These are phyloP conservation scores for Ceratobasidium sp. DNA, from an alignment of 1,284 basidiomycete genomes.

Conservation along the genomic window DNA sequence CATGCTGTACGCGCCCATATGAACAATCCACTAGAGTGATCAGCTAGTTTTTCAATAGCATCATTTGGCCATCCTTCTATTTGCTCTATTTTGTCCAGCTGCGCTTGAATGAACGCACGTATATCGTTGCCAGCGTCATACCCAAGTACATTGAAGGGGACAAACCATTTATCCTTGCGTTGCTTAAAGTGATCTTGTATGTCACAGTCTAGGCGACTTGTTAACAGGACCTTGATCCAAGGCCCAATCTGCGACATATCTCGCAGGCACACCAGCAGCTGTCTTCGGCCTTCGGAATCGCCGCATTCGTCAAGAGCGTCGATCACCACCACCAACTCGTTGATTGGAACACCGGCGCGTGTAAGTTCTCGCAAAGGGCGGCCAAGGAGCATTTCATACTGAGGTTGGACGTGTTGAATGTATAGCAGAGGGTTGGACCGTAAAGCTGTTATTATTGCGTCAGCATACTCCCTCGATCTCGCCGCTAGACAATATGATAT, in stretches of 20 bases:
- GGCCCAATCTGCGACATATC: neutral
- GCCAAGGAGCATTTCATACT: conserved; percentile 6
- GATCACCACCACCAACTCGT: conserved; percentile 15
- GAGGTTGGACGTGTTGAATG: neutral
- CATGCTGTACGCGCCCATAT: conserved; percentile 11
- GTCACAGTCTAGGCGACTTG: conserved; percentile 18
- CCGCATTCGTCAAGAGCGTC: conserved; percentile 37
- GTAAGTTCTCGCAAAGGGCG: conserved; percentile 16
- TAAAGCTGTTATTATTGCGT: neutral
- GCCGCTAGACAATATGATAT: conserved; percentile 18
- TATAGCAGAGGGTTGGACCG: neutral
- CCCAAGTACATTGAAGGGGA: neutral
- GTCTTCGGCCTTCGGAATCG: neutral
- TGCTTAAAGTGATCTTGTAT: neutral
- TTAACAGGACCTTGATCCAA: conserved; percentile 23
- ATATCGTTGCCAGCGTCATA: neutral
- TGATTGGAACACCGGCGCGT: neutral
- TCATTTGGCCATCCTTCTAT: neutral
- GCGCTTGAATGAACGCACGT: neutral
- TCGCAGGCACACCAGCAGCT: neutral
- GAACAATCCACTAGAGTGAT: conserved; percentile 19
- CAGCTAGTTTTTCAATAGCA: neutral
- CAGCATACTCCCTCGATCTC: neutral
- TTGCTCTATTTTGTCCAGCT: neutral
- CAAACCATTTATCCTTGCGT: too few relatives aligned